Evolutionary conservation across 169 alveolate genomes (phyloP).

Genomic region (Plasmodium fragile): DNA sequence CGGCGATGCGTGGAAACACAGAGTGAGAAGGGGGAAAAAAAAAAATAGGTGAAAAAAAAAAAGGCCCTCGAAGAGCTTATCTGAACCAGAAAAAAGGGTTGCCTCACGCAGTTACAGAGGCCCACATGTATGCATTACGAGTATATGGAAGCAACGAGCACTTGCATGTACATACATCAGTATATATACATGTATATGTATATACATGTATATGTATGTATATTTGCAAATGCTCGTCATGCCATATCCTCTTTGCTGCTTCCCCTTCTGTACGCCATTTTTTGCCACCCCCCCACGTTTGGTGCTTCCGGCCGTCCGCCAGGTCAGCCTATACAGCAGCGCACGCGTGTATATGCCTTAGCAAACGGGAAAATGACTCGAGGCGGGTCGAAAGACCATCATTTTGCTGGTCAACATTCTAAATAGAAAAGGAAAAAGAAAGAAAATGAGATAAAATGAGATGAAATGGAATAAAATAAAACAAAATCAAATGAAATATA

Average conservation of each 20-base stretch:
- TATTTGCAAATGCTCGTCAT: background rate
- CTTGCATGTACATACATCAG: background rate
- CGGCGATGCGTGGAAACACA: background rate
- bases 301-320: background rate
- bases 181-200: background rate
- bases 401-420: background rate
- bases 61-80: background rate
- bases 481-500: background rate
- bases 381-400: background rate
- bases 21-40: background rate
- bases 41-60: background rate
- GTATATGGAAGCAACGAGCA: background rate
- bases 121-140: background rate
- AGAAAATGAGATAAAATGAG: background rate
- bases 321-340: background rate
- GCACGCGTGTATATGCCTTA: background rate
- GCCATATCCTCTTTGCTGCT: background rate
- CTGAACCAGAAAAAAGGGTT: background rate
- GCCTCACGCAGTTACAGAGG: background rate
- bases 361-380: background rate
- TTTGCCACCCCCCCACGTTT: background rate
- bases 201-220: background rate
- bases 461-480: background rate
- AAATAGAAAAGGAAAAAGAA: background rate
- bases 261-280: background rate